phyloP scores from a whole-genome alignment of 78 protist genomes.

The Planoprotostelium fungivorum region DNA sequence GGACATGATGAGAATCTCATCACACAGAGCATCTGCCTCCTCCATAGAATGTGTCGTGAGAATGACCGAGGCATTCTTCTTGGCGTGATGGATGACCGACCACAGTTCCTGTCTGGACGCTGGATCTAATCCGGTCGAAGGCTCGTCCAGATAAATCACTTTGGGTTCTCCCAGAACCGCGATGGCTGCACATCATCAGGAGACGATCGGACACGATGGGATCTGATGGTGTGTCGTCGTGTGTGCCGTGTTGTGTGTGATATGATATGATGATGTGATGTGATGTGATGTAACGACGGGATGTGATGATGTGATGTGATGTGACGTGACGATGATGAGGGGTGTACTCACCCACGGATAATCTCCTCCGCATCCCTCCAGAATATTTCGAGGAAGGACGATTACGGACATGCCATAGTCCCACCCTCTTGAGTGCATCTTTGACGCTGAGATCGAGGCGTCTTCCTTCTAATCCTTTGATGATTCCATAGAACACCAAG shows the following conservation, averaged over 20 bases:
- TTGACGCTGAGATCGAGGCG: constrained; percentile 7
- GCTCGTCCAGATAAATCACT: constrained; percentile 65
- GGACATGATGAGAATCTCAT: constrained; percentile 85
- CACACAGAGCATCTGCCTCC: constrained; percentile 86
- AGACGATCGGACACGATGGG: too few species aligned
- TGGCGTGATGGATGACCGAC: constrained; percentile 20
- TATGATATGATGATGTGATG: too few species aligned
- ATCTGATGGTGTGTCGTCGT: too few species aligned
- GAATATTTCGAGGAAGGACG: neutral
- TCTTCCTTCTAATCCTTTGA: constrained; percentile 30
- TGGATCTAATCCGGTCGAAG: constrained; percentile 71
- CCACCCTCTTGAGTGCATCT: constrained; percentile 19
- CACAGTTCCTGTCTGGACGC: constrained; percentile 21
- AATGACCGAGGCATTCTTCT: constrained; percentile 43
- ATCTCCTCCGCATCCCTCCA: constrained; percentile 59
- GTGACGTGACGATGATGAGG: too few species aligned
- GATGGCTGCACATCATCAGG: neutral
- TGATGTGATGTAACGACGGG: too few species aligned
- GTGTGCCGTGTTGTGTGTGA: too few species aligned
- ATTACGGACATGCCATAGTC: constrained; percentile 12
- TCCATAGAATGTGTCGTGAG: constrained; percentile 89
- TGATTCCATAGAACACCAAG: constrained; percentile 34
- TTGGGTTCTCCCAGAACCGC: neutral
- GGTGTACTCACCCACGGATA: constrained; percentile 32
- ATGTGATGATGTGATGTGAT: too few species aligned